Evolutionary conservation across 2,329 filamentous ascomycete genomes (phyloP), one percentile per base, ranked within the genome.

Genomic region (Ceratocystis ficicola): DNA sequence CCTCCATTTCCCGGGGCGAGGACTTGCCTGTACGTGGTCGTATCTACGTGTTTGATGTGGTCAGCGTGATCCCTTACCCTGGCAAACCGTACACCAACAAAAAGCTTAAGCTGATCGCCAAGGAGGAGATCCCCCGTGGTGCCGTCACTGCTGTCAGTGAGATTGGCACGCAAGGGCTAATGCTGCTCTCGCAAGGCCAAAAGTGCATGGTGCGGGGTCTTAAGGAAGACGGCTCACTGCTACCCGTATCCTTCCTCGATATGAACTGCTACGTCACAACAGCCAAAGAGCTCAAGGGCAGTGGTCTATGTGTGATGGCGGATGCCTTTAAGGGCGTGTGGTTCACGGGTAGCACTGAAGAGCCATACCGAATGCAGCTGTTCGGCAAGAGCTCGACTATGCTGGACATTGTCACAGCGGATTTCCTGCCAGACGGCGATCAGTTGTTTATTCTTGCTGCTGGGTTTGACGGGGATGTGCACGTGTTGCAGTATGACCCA

Each of bases 151-250:
- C 90, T 0, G 75, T 99, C 10, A 90, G 88, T 0, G 87, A 89
- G 69, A 87, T 95, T 65, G 93, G 89, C 52, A 90, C 86, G 0
- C 91, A 94, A 75, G 94, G 89, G 1, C 90, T 93, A 70, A 85
- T 95, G 80, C 86, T 94, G 68, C 89, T 89, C 50, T 91, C 92
- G 0, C 94, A 99, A 73, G 94, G 94, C 0, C 92, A 96, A 72
- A 99, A 99, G 76, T 93, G 91, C 74, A 95, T 99, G 88, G 91
- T 99, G 1, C 83, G 94, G 67, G 94, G 94, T 50, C 81, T 99
- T 2, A 96, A 96, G 74, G 94, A 99, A 74, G 94, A 99, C 73
- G 90, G 92, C 0, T 91, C 89, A 1, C 81, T 97, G 64, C 80
- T 97, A 0, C 94, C 94, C 0, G 93, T 99, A 2, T 94, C 94